Evolutionary conservation across 768 basidiomycete species (phyloP).

Genomic region (Russula abietina): DNA sequence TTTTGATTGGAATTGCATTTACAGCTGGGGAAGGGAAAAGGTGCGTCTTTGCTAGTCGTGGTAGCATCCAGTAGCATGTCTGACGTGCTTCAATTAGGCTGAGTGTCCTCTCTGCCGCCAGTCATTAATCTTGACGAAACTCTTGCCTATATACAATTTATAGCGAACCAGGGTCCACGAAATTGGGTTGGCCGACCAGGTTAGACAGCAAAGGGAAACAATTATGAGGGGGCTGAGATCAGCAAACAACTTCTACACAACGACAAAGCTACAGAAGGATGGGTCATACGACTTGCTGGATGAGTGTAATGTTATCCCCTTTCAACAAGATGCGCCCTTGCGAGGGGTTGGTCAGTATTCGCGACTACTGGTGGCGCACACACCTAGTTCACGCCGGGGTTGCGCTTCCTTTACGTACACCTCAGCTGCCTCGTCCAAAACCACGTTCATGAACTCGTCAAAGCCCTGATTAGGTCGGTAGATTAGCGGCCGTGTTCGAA

Average conservation of each 20-base stretch:
- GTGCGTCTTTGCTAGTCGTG: constrained; percentile 32
- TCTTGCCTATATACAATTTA: constrained; percentile 82
- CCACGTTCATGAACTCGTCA: constrained; percentile 99
- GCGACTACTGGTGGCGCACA: constrained; percentile 26
- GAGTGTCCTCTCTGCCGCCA: constrained; percentile 89
- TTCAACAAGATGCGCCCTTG: constrained; percentile 92
- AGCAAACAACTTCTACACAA: constrained; percentile 24
- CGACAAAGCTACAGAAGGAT: constrained; percentile 9
- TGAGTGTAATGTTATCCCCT: constrained; percentile 98
- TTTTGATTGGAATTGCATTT: constrained; percentile 87
- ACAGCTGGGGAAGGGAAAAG: constrained; percentile 87
- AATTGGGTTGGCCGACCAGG: neutral
- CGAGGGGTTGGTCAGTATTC: constrained; percentile 12
- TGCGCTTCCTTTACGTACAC: constrained; percentile 87
- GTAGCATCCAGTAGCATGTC: neutral
- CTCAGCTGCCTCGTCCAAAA: constrained; percentile 89
- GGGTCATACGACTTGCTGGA: constrained; percentile 58
- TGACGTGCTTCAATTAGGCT: constrained; percentile 40
- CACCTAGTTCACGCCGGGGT: constrained; percentile 79
- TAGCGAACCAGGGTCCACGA: constrained; percentile 32
- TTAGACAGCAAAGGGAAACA: constrained; percentile 1
- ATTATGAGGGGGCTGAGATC: neutral
- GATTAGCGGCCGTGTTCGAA: constrained; percentile 13
- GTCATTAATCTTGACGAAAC: constrained; percentile 55
- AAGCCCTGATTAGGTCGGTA: constrained; percentile 64